Conservation (phyloP, 108 stramenopile species). For the Ochromonas danica region DNA sequence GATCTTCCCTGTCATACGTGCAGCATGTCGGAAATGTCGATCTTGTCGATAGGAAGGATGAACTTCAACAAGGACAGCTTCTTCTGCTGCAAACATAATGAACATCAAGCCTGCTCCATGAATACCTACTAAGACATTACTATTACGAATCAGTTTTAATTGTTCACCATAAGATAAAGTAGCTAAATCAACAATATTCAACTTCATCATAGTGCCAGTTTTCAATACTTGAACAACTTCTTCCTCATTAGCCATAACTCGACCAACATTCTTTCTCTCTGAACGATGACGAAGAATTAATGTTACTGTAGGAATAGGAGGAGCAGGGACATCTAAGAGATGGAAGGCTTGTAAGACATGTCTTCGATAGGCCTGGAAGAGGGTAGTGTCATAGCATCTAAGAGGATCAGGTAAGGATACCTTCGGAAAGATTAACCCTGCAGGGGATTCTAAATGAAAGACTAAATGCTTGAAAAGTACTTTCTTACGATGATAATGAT, state of each 20-base stretch:
- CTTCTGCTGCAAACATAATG: conserved; percentile 46
- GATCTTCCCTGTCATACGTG: conserved; percentile 38
- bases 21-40: conserved; percentile 41
- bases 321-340: conserved; percentile 35
- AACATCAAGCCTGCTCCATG: conserved; percentile 49
- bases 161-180: conserved; percentile 31
- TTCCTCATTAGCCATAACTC: conserved; percentile 27
- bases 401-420: conserved; percentile 32
- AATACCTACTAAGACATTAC: conserved; percentile 40
- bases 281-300: conserved; percentile 21
- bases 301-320: conserved; percentile 26
- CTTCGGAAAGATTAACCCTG: conserved; percentile 44
- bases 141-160: conserved; percentile 31
- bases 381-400: neutral
- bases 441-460: conserved; percentile 45
- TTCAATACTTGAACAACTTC: conserved; percentile 20
- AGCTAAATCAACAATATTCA: conserved; percentile 38
- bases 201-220: conserved; percentile 24
- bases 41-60: conserved; percentile 47
- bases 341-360: conserved; percentile 37
- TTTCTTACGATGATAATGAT: neutral
- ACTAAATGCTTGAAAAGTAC: conserved; percentile 36
- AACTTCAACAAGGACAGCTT: conserved; percentile 43
- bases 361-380: conserved; percentile 26
- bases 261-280: conserved; percentile 23